Evolutionary conservation across 1,284 basidiomycete genomes (phyloP).

Genomic region (Irpex sp.): DNA sequence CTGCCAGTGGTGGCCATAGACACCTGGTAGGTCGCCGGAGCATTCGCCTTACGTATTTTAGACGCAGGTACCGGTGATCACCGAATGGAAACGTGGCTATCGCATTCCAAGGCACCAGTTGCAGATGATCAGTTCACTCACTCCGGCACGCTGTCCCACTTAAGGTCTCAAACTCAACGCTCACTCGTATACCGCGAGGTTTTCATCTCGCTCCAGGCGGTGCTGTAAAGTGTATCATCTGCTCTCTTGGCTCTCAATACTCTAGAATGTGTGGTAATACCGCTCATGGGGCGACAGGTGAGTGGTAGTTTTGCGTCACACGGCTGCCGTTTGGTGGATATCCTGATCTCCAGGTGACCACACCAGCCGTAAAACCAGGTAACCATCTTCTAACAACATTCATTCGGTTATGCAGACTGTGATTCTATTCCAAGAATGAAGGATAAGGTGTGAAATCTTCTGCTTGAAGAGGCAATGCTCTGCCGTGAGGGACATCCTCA

Average conservation of each 20-base stretch:
- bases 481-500: no score
- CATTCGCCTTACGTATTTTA: not conserved
- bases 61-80: not conserved
- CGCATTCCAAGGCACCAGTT: not conserved
- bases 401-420: not conserved
- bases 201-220: not conserved
- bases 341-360: not conserved
- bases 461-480: not conserved
- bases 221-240: not conserved
- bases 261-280: not conserved
- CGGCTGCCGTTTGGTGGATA: not conserved
- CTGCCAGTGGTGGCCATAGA: no score
- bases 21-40: not conserved
- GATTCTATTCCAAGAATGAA: not conserved
- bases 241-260: not conserved
- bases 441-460: not conserved
- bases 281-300: not conserved
- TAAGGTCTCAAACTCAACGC: no score
- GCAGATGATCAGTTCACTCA: not conserved
- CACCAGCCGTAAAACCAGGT: not conserved
- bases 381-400: not conserved
- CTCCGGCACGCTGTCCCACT: no score
- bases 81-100: slow-evolving; percentile 1
- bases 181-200: not conserved
- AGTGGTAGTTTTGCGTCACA: not conserved